Evolutionary conservation across 768 basidiomycete species (phyloP), one percentile per base, ranked within the genome.

Genomic region (Boletus rex-veris): DNA sequence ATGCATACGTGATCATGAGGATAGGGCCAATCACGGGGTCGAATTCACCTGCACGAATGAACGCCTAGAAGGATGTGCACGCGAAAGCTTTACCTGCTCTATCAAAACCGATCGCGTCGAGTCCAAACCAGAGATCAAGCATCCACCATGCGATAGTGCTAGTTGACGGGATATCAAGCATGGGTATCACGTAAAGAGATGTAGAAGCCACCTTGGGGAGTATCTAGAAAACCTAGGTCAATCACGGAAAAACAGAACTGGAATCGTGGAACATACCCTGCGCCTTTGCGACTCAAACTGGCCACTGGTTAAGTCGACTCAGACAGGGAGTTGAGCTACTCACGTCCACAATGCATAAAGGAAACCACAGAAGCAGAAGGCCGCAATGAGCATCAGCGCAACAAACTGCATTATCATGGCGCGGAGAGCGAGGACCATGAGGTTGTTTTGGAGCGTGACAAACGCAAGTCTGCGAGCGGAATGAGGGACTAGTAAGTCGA

Each of bases 381-480:
- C 84, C 5, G 92, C 92, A 16, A 93, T 88, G 30, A 85, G 63
- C 89, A 92, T 91, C 21, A 92, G 75, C n/a, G 82, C 74, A 19
- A 81, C 70, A 64, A 98, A 98, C 65, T 98, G 93, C 57, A 86
- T 77, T 53, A 98, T 83, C 94, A 98, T 96, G 1, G 94, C 92
- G 2, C 96, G 85, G 31, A 93, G 71, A 7, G 90, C 86, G 21
- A 92, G 76, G 19, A 90, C 87, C 82, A 90, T 86, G 38, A 88
- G 74, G 57, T 86, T 90, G 59, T 89, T 78, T 62, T 88, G 86
- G 28, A 97, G 74, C 0, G 91, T 92, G 4, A 96, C 93, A 64
- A 98, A 98, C 0, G 92, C 94, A 51, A 97, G 73, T 50, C 92
- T 92, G 61, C 16, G n/a, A 47, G n/a, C 33, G 11, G 21, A 35